Evolutionary conservation across 148 eudicot species (phyloP), one percentile per base, ranked within the genome.

Genomic region (Vaccinium macrocarpon): DNA sequence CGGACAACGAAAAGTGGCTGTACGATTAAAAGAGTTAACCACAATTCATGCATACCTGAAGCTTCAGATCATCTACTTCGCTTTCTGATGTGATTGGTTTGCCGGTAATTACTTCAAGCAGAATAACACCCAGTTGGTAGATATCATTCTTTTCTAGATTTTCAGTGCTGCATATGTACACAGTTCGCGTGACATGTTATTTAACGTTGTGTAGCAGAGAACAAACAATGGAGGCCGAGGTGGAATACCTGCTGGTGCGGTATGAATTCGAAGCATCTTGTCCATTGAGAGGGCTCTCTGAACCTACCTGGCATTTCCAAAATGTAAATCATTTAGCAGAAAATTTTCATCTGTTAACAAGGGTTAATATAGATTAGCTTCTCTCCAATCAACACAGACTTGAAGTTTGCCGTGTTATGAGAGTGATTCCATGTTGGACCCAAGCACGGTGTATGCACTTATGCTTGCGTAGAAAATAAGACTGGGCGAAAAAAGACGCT

Each of bases 81-180:
- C 62, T 87, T 79, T 88, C 93, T 52, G 98, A 94, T 82, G 88
- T 86, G 86, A 91, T 78, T 70, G 89, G 93, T 90, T 89, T 92
- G 6, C 99, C 96, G 0, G 93, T 94, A n/a, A 96, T 89, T 46
- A 96, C 84, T 85, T 93, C 95, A 8, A 94, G 87, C 81, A 96
- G 87, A 70, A 96, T 91, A 3, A 89, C 91, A 18, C 99, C 99
- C 9, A 96, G 83, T 84, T 90, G 87, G 90, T 90, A 91, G 2
- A 96, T 90, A 76, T 96, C 99, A 51, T 95, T 92, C 87, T 92
- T 93, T 77, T 93, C 97, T 68, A 90, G 86, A 76, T 86, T 86
- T 81, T 64, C 88, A 64, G 75, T 83, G 87, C 90, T 75, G 81
- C 29, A 57, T 23, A 21, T 32, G 25, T 11, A 10, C 4, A 64